A percentile compares a stretch with the other conserved stretches of the same genome.
Conservation (phyloP, 2,329 filamentous ascomycete species). For the Xylariaceae sp. region DNA sequence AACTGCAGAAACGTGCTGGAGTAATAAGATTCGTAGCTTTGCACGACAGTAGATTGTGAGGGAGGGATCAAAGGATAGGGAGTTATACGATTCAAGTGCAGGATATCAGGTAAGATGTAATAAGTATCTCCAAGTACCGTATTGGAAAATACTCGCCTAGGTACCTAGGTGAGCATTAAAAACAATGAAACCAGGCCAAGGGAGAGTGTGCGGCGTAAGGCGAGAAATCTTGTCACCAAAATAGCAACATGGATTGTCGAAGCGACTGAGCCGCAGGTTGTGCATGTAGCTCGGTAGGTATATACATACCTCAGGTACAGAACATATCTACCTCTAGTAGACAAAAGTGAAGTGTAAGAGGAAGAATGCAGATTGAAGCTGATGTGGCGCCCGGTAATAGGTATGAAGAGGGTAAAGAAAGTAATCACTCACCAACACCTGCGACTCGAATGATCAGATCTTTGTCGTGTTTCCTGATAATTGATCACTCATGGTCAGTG, state of each 20-base stretch:
- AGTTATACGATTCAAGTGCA: constrained; percentile 10
- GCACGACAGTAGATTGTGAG: too few species aligned
- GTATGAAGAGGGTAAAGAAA: too few species aligned
- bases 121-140: constrained; percentile 9
- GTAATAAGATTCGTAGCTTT: constrained; percentile 2
- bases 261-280: constrained; percentile 30
- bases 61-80: not conserved
- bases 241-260: constrained; percentile 29
- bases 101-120: constrained; percentile 4
- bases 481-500: constrained; percentile 13
- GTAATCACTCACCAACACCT: not conserved
- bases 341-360: too few species aligned
- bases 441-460: not conserved
- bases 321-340: too few species aligned
- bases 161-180: constrained; percentile 12
- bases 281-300: not conserved
- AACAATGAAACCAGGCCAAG: constrained; percentile 26
- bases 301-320: too few species aligned
- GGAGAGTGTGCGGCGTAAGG: constrained; percentile 20
- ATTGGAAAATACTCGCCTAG: not conserved
- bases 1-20: constrained; percentile 9
- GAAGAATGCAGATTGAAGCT: too few species aligned
- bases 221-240: constrained; percentile 28
- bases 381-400: too few species aligned
- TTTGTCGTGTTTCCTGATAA: constrained; percentile 11